A percentile compares a stretch with the other conserved stretches of the same genome.
Conservation (phyloP, 2,329 filamentous ascomycete genomes). For the Myriosclerotinia scirpicola region DNA sequence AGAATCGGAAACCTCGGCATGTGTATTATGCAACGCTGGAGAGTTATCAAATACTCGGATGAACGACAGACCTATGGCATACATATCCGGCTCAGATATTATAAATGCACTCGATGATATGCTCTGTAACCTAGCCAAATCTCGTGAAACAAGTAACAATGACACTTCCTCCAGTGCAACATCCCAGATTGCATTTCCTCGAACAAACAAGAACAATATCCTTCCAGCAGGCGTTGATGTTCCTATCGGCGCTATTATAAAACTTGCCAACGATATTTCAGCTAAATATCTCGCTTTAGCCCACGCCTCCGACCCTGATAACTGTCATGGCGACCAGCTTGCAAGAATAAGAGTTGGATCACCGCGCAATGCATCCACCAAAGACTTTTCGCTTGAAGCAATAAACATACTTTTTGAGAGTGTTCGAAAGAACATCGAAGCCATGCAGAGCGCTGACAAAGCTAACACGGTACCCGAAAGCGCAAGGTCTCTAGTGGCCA, state of each 20-base stretch:
- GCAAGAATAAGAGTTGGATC: too few species aligned
- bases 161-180: neutral
- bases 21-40: too few species aligned
- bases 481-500: neutral
- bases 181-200: neutral
- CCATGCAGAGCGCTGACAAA: neutral
- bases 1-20: neutral
- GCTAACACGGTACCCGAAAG: neutral
- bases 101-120: neutral
- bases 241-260: neutral
- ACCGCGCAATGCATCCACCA: neutral
- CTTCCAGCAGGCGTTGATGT: neutral
- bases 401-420: neutral
- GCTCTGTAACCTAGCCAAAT: too few species aligned
- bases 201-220: neutral
- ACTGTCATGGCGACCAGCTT: neutral
- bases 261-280: neutral
- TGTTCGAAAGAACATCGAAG: neutral
- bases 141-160: neutral
- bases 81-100: neutral
- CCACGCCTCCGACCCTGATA: neutral
- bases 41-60: neutral
- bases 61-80: neutral
- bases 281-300: neutral
- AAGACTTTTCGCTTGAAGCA: constrained; percentile 3